phyloP scores from a whole-genome alignment of 805 yeast species.

The Metschnikowia lochheadii region DNA sequence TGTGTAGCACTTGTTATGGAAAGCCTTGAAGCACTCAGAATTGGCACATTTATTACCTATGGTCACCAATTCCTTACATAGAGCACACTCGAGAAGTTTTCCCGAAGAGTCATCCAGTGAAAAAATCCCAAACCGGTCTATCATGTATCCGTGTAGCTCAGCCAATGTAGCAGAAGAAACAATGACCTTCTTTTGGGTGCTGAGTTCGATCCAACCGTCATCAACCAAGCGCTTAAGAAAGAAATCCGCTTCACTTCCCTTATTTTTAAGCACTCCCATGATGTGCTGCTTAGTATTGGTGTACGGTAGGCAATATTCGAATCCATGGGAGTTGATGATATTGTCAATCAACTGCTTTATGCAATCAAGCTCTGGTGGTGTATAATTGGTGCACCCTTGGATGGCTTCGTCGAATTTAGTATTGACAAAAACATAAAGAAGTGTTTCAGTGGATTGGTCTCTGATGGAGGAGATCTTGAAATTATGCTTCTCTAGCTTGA shows the following conservation, averaged over 20 bases:
- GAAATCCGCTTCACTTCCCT: slow-evolving; percentile 34
- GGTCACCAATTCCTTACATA: slow-evolving; percentile 52
- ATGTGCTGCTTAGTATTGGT: slow-evolving; percentile 33
- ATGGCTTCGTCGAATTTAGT: slow-evolving; percentile 36
- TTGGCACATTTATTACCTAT: slow-evolving; percentile 35
- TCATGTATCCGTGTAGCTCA: slow-evolving; percentile 45
- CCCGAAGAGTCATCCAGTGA: slow-evolving; percentile 25
- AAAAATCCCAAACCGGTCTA: slow-evolving; percentile 38
- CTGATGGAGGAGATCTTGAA: slow-evolving; percentile 40
- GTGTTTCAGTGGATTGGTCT: slow-evolving; percentile 31
- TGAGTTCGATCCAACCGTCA: slow-evolving; percentile 51
- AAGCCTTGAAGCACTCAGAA: slow-evolving; percentile 32
- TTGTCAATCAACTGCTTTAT: slow-evolving; percentile 46
- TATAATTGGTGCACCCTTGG: slow-evolving; percentile 34
- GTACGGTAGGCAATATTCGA: slow-evolving; percentile 31
- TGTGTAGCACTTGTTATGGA: slow-evolving; percentile 47
- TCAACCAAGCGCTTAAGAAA: slow-evolving; percentile 40
- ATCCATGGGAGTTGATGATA: slow-evolving; percentile 37
- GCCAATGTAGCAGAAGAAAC: slow-evolving; percentile 40
- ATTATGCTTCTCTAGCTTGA: slow-evolving; percentile 32
- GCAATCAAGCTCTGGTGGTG: slow-evolving; percentile 38
- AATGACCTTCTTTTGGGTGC: slow-evolving; percentile 30
- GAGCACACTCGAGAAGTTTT: slow-evolving; percentile 41
- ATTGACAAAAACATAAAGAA: slow-evolving; percentile 40
- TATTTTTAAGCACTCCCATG: slow-evolving; percentile 22